Conservation (phyloP, 805 yeast species). For the Tetrapisispora fleetii region DNA sequence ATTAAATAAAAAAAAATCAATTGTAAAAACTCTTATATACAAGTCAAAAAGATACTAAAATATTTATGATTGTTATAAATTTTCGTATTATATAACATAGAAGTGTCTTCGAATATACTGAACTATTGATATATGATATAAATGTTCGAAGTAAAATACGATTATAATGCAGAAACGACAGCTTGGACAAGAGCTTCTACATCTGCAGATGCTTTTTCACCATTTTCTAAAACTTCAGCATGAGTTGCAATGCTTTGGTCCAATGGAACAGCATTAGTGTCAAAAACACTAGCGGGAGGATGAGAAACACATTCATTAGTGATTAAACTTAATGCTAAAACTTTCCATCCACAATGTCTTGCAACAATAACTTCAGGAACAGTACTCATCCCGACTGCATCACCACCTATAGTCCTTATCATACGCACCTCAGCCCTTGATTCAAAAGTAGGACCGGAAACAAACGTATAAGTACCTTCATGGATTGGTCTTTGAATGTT, state of each 20-base stretch:
- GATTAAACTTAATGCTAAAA: conserved; percentile 75
- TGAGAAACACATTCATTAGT: conserved; percentile 74
- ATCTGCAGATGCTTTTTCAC: conserved; percentile 70
- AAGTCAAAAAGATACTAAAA: background rate
- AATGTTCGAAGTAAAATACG: too few relatives aligned
- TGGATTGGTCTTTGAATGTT: conserved; percentile 48
- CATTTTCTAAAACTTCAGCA: conserved; percentile 81
- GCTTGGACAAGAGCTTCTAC: conserved; percentile 61
- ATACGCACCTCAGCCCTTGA: conserved; percentile 83
- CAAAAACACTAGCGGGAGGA: conserved; percentile 58
- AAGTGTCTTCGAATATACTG: background rate
- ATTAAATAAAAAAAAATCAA: background rate
- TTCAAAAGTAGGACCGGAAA: conserved; percentile 91
- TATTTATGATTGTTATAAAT: background rate
- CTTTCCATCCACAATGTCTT: conserved; percentile 74
- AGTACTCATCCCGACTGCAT: conserved; percentile 96
- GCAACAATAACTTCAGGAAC: conserved; percentile 94
- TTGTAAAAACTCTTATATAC: background rate
- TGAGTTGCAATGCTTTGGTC: conserved; percentile 80
- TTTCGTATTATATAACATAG: background rate
- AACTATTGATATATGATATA: too few relatives aligned
- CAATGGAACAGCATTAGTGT: conserved; percentile 41
- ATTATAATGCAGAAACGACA: conserved; percentile 37
- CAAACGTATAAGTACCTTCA: conserved; percentile 82
- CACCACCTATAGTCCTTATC: conserved; percentile 68